phyloP scores from a whole-genome alignment of 805 yeast genomes.

The Scheffersomyces lignosus region DNA sequence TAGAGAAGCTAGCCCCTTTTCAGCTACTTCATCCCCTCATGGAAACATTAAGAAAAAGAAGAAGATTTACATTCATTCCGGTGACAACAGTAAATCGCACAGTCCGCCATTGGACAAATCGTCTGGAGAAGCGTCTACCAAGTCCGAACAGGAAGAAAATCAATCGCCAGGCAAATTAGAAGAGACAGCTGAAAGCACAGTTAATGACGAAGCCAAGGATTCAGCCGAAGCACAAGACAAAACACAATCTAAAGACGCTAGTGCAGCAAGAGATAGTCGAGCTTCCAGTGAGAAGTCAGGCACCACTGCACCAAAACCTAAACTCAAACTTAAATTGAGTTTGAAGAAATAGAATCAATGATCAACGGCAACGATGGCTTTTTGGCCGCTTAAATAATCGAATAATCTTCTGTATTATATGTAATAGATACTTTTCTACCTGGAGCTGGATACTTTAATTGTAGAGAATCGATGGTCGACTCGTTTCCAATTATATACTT shows the following conservation, averaged over 20 bases:
- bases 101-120: no score
- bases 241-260: not conserved
- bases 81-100: slow-evolving; percentile 8
- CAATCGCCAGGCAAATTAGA: slow-evolving; percentile 3
- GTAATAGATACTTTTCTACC: no score
- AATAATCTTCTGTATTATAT: no score
- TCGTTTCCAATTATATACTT: no score
- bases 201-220: not conserved
- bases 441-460: no score
- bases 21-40: slow-evolving; percentile 7
- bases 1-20: slow-evolving; percentile 18
- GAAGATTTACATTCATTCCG: slow-evolving; percentile 28
- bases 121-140: slow-evolving; percentile 2
- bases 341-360: slow-evolving; percentile 14
- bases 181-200: not conserved
- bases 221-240: not conserved
- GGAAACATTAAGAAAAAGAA: slow-evolving; percentile 23
- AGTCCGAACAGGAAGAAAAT: slow-evolving; percentile 4
- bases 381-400: no score
- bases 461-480: no score
- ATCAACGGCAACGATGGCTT: no score
- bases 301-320: slow-evolving; percentile 10
- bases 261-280: not conserved
- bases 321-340: slow-evolving; percentile 13
- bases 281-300: no score